Evolutionary conservation across 169 alveolate genomes (phyloP).

Genomic region (Plasmodium knowlesi): DNA sequence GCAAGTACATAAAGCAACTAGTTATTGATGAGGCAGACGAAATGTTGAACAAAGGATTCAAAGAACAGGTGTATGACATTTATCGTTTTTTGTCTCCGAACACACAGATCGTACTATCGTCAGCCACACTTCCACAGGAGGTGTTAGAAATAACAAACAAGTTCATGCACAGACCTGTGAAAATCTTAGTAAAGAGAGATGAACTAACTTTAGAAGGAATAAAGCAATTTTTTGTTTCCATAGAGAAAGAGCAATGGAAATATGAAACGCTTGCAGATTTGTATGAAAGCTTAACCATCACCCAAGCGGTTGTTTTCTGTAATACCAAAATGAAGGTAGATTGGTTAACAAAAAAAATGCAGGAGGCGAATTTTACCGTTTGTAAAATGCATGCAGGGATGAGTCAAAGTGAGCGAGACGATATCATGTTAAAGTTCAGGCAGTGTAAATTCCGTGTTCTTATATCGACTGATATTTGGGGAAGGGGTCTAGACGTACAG

Average conservation of each 20-base stretch:
- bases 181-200: constrained; percentile 97
- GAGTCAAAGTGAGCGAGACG: constrained; percentile 98
- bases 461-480: constrained; percentile 98
- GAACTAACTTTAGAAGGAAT: constrained; percentile 99
- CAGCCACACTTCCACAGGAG: constrained; percentile 98
- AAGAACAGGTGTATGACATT: constrained; percentile 93
- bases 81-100: constrained; percentile 84
- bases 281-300: constrained; percentile 97
- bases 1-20: constrained; percentile 94
- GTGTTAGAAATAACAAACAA: constrained; percentile 95
- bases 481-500: constrained; percentile 99
- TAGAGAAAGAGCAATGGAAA: constrained; percentile 98
- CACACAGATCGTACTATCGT: constrained; percentile 93
- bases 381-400: constrained; percentile 98
- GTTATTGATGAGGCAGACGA: constrained; percentile 99
- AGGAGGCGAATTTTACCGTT: constrained; percentile 96
- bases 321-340: constrained; percentile 98
- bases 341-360: constrained; percentile 94
- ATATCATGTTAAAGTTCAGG: constrained; percentile 98
- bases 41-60: constrained; percentile 98
- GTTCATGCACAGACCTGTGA: constrained; percentile 97
- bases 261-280: constrained; percentile 94
- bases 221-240: constrained; percentile 97
- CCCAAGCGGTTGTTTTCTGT: constrained; percentile 98
- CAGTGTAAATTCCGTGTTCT: constrained; percentile 98